Conservation (phyloP, 768 basidiomycete species). For the Rhodotorula diobovata region DNA sequence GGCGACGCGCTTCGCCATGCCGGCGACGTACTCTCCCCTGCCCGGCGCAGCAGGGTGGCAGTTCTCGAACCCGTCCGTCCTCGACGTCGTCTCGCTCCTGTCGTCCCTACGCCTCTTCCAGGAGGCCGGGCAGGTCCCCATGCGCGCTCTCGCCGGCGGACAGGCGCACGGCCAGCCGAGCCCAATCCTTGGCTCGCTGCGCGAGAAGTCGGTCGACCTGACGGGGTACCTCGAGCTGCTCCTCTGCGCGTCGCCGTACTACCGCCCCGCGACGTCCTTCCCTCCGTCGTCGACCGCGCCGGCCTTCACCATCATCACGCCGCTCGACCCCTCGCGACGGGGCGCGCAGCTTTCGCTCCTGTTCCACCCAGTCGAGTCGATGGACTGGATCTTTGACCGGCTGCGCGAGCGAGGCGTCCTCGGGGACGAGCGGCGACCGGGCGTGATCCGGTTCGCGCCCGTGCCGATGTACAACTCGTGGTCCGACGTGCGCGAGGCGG, state of each 20-base stretch:
- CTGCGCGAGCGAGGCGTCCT: conserved; percentile 70
- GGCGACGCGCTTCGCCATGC: conserved; percentile 84
- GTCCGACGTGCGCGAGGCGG: conserved; percentile 70
- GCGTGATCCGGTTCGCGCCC: conserved; percentile 85
- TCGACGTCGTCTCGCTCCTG: conserved; percentile 71
- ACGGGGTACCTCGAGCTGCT: conserved; percentile 58
- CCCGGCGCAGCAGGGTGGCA: conserved; percentile 91
- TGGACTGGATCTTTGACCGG: conserved; percentile 64
- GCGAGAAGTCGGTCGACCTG: conserved; percentile 65
- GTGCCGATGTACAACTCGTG: conserved; percentile 79
- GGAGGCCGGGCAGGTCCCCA: conserved; percentile 61
- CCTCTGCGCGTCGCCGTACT: conserved; percentile 62
- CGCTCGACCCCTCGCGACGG: conserved; percentile 60
- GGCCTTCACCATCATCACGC: conserved; percentile 88
- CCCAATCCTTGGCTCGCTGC: conserved; percentile 53
- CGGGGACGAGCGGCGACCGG: conserved; percentile 85
- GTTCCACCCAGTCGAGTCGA: conserved; percentile 64
- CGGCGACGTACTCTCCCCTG: conserved; percentile 71
- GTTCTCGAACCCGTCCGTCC: conserved; percentile 85
- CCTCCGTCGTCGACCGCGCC: conserved; percentile 39
- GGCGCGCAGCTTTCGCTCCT: conserved; percentile 85
- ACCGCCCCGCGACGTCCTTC: conserved; percentile 50
- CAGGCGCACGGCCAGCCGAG: background rate
- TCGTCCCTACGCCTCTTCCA: conserved; percentile 78
- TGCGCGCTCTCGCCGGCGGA: background rate